These are phyloP conservation scores for Penicillium sclerotiorum DNA, from an alignment of 2,329 filamentous ascomycete species.

Conservation along the genomic window DNA sequence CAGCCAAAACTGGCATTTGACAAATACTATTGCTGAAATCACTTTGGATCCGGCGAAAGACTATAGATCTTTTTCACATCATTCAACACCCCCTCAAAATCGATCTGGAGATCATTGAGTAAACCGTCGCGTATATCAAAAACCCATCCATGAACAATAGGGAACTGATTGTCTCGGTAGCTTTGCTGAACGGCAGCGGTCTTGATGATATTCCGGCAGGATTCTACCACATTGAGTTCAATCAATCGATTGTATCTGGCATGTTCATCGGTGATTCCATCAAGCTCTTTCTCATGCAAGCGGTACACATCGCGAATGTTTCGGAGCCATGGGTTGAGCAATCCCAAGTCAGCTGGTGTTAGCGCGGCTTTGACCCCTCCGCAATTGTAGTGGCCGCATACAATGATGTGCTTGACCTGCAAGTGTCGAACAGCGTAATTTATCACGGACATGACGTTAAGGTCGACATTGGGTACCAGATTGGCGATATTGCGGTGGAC, in stretches of 20 bases:
- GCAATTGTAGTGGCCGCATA: slow-evolving; percentile 70
- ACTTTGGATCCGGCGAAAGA: neutral
- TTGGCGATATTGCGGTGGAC: slow-evolving; percentile 40
- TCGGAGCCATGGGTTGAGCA: slow-evolving; percentile 71
- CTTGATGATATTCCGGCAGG: slow-evolving; percentile 34
- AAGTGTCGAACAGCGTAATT: slow-evolving; percentile 36
- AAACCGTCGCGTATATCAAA: slow-evolving; percentile 70
- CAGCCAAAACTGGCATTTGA: neutral
- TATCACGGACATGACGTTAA: slow-evolving; percentile 35
- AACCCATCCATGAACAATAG: slow-evolving; percentile 74
- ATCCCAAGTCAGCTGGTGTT: slow-evolving; percentile 68
- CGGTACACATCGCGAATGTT: slow-evolving; percentile 74
- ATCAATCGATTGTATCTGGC: slow-evolving; percentile 31
- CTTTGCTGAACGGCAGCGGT: slow-evolving; percentile 62
- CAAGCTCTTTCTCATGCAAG: slow-evolving; percentile 70
- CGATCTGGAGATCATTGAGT: slow-evolving; percentile 65
- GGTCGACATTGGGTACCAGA: slow-evolving; percentile 32
- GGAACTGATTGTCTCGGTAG: slow-evolving; percentile 64
- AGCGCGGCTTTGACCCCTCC: slow-evolving; percentile 65
- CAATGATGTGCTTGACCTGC: slow-evolving; percentile 67
- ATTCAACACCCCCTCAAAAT: slow-evolving; percentile 60
- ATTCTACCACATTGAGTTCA: slow-evolving; percentile 35
- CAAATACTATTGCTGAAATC: neutral
- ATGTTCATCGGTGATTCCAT: slow-evolving; percentile 24
- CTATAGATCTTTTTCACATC: slow-evolving; percentile 30